Evolutionary conservation across 2,329 filamentous ascomycete species (phyloP).

Genomic region (Gyromitra esculenta): DNA sequence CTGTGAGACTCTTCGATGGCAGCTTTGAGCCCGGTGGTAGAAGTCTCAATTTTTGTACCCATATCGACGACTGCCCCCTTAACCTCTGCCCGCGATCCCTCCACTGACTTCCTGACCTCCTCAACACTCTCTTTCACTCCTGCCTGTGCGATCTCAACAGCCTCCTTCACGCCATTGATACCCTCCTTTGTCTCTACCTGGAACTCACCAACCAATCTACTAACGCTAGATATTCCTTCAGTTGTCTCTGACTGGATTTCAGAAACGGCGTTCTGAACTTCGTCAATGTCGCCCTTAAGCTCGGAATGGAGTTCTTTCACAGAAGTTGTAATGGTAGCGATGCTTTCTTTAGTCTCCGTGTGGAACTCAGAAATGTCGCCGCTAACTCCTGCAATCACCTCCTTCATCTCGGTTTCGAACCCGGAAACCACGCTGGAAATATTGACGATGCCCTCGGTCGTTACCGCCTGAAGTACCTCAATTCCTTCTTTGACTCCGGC

Average conservation of each 20-base stretch:
- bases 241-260: constrained; percentile 35
- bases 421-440: constrained; percentile 39
- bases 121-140: constrained; percentile 40
- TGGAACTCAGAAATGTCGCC: constrained; percentile 42
- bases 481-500: constrained; percentile 53
- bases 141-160: constrained; percentile 35
- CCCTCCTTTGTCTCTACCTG: constrained; percentile 38
- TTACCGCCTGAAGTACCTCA: constrained; percentile 37
- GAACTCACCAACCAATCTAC: constrained; percentile 22
- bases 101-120: constrained; percentile 46
- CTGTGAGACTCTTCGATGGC: constrained; percentile 87
- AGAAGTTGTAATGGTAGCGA: constrained; percentile 30
- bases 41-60: constrained; percentile 39
- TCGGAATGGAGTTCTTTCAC: constrained; percentile 40
- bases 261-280: constrained; percentile 35
- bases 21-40: constrained; percentile 65
- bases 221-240: constrained; percentile 38
- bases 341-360: constrained; percentile 35
- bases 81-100: constrained; percentile 47
- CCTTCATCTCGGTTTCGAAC: constrained; percentile 47
- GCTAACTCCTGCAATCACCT: constrained; percentile 38
- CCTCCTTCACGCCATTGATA: constrained; percentile 36
- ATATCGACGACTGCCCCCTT: constrained; percentile 39
- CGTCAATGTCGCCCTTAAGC: constrained; percentile 37
- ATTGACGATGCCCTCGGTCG: constrained; percentile 39